phyloP scores from a whole-genome alignment of 2,329 filamentous ascomycete species.

The Aureobasidium sp. region DNA sequence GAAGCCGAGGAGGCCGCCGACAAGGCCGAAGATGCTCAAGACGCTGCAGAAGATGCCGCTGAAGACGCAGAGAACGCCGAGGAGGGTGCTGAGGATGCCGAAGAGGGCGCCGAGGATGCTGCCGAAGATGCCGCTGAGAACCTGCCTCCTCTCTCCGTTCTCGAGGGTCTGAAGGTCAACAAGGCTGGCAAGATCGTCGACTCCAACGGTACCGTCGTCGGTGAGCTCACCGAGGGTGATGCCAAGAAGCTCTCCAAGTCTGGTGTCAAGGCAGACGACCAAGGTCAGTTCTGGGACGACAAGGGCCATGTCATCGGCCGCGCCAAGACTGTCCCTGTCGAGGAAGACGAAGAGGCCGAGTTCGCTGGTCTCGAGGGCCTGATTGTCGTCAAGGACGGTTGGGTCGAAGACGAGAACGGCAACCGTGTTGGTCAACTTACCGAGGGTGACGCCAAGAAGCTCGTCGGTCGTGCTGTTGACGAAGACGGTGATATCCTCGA shows the following conservation, averaged over 20 bases:
- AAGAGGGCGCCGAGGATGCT: conserved; percentile 30
- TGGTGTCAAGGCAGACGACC: conserved; percentile 37
- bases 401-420: conserved; percentile 44
- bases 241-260: conserved; percentile 48
- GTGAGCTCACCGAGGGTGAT: conserved; percentile 45
- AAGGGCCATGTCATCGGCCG: conserved; percentile 47
- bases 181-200: conserved; percentile 46
- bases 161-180: conserved; percentile 45
- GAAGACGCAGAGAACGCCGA: conserved; percentile 20
- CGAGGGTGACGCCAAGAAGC: conserved; percentile 46
- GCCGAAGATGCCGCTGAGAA: conserved; percentile 28
- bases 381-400: conserved; percentile 43
- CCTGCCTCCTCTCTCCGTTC: conserved; percentile 42
- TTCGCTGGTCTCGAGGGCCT: conserved; percentile 47
- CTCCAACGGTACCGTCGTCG: conserved; percentile 39
- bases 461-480: conserved; percentile 44
- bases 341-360: conserved; percentile 43
- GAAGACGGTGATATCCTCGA: conserved; percentile 48
- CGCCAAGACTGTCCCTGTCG: conserved; percentile 40
- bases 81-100: conserved; percentile 24
- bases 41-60: conserved; percentile 36
- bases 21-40: conserved; percentile 23
- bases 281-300: conserved; percentile 49
- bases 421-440: conserved; percentile 44
- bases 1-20: conserved; percentile 29